Evolutionary conservation across 1,284 basidiomycete species (phyloP).

Genomic region (Cutaneotrichosporon cyanovorans): DNA sequence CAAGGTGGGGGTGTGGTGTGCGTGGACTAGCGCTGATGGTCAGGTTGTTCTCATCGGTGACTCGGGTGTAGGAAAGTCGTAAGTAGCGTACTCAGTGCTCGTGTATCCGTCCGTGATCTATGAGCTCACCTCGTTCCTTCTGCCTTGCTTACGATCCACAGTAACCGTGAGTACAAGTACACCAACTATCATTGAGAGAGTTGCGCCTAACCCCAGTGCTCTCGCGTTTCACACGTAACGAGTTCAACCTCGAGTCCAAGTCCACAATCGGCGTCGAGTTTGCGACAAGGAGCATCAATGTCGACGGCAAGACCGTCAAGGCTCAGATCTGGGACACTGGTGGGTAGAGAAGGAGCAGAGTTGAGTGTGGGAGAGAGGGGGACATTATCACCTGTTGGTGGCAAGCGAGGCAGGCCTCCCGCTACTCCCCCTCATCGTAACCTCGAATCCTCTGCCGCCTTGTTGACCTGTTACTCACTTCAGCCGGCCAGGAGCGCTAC

Average conservation of each 20-base stretch:
- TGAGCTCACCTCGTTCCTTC: neutral
- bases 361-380: neutral
- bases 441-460: no score
- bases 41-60: constrained; percentile 97
- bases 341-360: constrained; percentile 41
- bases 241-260: constrained; percentile 98
- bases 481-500: constrained; percentile 98
- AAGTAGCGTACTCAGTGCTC: constrained; percentile 23
- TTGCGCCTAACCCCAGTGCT: constrained; percentile 42
- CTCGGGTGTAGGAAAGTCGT: constrained; percentile 95
- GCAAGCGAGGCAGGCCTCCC: no score
- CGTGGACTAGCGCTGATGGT: no score
- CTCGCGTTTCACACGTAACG: constrained; percentile 95
- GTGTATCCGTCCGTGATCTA: neutral
- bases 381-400: no score
- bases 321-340: constrained; percentile 99
- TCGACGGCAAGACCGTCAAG: constrained; percentile 95
- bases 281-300: constrained; percentile 87
- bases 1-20: constrained; percentile 64
- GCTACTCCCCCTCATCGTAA: no score
- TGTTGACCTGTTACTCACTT: neutral
- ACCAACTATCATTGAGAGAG: neutral
- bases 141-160: constrained; percentile 14
- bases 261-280: constrained; percentile 99
- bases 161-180: constrained; percentile 41